phyloP scores from a whole-genome alignment of 78 protist species.

The Emiliania huxleyi region DNA sequence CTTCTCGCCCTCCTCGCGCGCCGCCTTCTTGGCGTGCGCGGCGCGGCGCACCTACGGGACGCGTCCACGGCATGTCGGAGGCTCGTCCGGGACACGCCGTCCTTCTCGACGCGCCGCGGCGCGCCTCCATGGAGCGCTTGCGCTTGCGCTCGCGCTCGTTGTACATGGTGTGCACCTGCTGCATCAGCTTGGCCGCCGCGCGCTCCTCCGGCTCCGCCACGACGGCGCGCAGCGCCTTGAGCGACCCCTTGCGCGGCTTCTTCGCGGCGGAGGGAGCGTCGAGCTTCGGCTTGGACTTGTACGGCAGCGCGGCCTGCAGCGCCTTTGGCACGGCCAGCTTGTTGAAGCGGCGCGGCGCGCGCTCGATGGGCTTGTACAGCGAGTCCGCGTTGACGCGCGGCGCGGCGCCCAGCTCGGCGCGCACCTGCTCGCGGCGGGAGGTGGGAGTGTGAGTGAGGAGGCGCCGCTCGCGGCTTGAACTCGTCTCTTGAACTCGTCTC shows the following conservation, averaged over 20 bases:
- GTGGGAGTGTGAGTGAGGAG: too few species aligned
- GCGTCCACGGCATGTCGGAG: too few species aligned
- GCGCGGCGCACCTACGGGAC: too few species aligned
- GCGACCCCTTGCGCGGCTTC: not conserved
- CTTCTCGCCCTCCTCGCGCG: not conserved
- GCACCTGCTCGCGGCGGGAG: too few species aligned
- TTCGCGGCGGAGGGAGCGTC: not conserved
- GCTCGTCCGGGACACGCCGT: too few species aligned
- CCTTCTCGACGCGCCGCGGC: too few species aligned
- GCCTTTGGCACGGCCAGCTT: slow-evolving; percentile 59
- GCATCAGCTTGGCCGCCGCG: not conserved
- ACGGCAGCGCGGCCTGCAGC: slow-evolving; percentile 68
- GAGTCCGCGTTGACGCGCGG: slow-evolving; percentile 1
- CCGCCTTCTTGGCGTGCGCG: not conserved
- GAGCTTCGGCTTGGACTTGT: slow-evolving; percentile 64
- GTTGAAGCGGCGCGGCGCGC: slow-evolving; percentile 51
- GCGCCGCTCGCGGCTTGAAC: too few species aligned
- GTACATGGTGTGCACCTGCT: slow-evolving; percentile 22
- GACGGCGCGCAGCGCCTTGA: slow-evolving; percentile 34
- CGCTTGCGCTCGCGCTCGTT: not conserved
- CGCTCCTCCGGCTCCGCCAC: slow-evolving; percentile 48
- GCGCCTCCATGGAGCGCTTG: not conserved
- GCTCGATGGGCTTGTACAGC: slow-evolving; percentile 57
- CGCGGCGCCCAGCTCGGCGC: not conserved
- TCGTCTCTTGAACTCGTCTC: too few species aligned